These are phyloP conservation scores for Amanita molliuscula DNA, from an alignment of 768 basidiomycete species.

Conservation along the genomic window DNA sequence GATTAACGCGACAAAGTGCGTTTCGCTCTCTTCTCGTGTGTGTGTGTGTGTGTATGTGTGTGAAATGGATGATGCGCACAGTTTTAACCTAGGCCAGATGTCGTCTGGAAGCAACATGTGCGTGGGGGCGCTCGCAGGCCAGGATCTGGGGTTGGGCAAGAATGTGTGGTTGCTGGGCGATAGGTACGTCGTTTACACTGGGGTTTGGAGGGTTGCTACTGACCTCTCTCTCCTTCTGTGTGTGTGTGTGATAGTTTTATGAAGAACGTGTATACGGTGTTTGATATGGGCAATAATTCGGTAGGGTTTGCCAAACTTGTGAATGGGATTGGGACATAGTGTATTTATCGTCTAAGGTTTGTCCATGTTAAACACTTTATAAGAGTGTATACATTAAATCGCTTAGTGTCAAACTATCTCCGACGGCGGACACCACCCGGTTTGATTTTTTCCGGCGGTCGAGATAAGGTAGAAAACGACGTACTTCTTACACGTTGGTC, in stretches of 20 bases:
- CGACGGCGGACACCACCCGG: too few species aligned
- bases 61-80: background rate
- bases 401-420: too few species aligned
- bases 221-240: too few species aligned
- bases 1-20: background rate
- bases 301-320: conserved; percentile 1
- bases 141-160: background rate
- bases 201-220: too few species aligned
- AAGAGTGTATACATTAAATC: too few species aligned
- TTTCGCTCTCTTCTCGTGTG: background rate
- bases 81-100: conserved; percentile 1
- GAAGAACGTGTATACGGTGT: conserved; percentile 2
- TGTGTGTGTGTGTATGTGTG: too few species aligned
- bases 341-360: too few species aligned
- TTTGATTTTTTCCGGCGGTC: too few species aligned
- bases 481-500: too few species aligned
- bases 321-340: background rate
- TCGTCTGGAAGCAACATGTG: background rate
- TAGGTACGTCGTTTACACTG: background rate
- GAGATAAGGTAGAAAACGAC: too few species aligned
- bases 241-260: background rate
- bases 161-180: conserved; percentile 2
- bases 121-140: background rate
- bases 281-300: background rate
- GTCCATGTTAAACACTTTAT: too few species aligned